Evolutionary conservation across 148 eudicot species (phyloP).

Genomic region (Rhododendron ovatum): DNA sequence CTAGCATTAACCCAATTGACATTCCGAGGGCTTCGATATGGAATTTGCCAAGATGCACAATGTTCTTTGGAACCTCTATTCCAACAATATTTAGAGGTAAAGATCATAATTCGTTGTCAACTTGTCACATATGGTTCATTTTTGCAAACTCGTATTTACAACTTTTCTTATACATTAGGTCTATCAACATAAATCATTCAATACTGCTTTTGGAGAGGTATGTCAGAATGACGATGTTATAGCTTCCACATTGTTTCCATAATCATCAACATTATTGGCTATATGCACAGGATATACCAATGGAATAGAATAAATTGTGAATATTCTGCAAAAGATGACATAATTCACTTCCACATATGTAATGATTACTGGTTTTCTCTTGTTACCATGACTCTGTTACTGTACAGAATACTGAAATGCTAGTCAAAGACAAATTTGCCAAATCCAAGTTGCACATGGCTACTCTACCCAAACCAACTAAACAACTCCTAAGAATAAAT

Average conservation of each 20-base stretch:
- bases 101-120: background rate
- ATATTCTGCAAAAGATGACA: background rate
- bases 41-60: constrained; percentile 82
- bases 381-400: background rate
- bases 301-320: background rate
- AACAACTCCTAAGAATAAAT: background rate
- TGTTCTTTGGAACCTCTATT: constrained; percentile 86
- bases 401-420: background rate
- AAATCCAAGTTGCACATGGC: background rate
- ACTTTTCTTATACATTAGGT: constrained; percentile 35
- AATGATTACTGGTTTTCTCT: background rate
- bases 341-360: background rate
- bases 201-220: constrained; percentile 96
- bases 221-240: background rate
- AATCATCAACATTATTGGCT: background rate
- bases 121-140: background rate
- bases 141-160: background rate
- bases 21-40: constrained; percentile 80
- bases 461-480: background rate
- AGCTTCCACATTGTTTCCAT: background rate
- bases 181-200: constrained; percentile 71
- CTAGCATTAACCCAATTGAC: constrained; percentile 69
- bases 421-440: background rate
- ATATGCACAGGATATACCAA: background rate
- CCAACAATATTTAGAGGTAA: constrained; percentile 87